Evolutionary conservation across 345 rosid genomes (phyloP).

Genomic region (Raphanus raphanistrum): DNA sequence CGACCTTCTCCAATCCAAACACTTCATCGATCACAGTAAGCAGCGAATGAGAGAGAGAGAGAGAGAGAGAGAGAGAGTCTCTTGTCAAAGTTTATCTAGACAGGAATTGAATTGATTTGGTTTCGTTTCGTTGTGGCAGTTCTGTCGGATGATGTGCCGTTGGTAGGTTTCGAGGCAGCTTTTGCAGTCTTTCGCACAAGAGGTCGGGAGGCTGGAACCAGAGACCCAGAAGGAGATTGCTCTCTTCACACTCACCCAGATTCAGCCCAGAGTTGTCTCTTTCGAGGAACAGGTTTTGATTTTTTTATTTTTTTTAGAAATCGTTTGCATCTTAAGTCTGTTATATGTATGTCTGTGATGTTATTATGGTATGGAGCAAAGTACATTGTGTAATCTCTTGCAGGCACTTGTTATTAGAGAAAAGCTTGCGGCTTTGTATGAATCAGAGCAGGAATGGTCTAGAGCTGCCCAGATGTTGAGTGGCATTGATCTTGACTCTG

Average conservation of each 20-base stretch:
- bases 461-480: constrained; percentile 99
- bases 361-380: background rate
- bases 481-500: constrained; percentile 94
- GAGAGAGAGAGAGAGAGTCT: constrained; percentile 12
- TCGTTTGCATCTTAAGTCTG: background rate
- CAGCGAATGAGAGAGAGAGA: background rate
- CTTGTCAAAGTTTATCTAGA: background rate
- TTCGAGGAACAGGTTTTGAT: constrained; percentile 92
- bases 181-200: constrained; percentile 84
- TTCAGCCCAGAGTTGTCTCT: constrained; percentile 97
- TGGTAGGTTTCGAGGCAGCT: constrained; percentile 98
- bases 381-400: constrained; percentile 22
- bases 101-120: background rate
- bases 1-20: constrained; percentile 76
- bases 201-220: constrained; percentile 73
- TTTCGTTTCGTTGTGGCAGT: constrained; percentile 38
- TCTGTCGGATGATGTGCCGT: constrained; percentile 86
- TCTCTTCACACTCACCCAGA: constrained; percentile 81
- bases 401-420: constrained; percentile 88
- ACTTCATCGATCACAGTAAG: constrained; percentile 79
- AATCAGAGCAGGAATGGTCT: constrained; percentile 92
- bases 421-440: constrained; percentile 91
- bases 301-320: background rate
- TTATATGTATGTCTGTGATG: background rate
- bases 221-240: constrained; percentile 91